These are phyloP conservation scores for Tuber indicum DNA, from an alignment of 495 filamentous ascomycete species.

Conservation along the genomic window DNA sequence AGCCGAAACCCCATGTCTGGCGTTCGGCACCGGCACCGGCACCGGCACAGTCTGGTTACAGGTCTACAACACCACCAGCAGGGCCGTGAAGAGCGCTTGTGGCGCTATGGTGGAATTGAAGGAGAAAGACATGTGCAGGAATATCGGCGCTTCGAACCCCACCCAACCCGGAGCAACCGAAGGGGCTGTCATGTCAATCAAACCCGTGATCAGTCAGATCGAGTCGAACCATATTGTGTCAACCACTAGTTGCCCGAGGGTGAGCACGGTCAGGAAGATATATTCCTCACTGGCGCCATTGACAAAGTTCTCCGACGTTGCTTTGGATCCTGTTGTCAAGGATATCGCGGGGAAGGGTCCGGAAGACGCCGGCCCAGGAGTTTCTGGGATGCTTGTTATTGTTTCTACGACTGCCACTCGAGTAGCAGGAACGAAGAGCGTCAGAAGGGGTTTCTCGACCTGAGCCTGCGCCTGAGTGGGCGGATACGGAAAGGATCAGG, in stretches of 20 bases:
- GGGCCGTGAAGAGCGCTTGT: too few species aligned
- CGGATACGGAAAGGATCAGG: slow-evolving; percentile 49
- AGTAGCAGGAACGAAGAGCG: slow-evolving; percentile 55
- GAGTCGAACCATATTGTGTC: slow-evolving; percentile 51
- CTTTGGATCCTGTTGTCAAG: slow-evolving; percentile 51
- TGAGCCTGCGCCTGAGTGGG: slow-evolving; percentile 57
- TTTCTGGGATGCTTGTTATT: slow-evolving; percentile 42
- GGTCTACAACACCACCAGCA: too few species aligned
- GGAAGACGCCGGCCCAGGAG: slow-evolving; percentile 42
- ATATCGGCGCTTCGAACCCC: too few species aligned
- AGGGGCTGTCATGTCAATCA: slow-evolving; percentile 41
- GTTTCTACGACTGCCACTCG: slow-evolving; percentile 43
- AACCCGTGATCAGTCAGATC: slow-evolving; percentile 49
- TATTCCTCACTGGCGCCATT: slow-evolving; percentile 48
- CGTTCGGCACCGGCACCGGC: too few species aligned
- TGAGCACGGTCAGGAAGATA: slow-evolving; percentile 44
- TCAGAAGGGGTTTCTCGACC: slow-evolving; percentile 55
- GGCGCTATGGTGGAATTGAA: too few species aligned
- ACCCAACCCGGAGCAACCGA: too few species aligned
- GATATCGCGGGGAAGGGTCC: slow-evolving; percentile 42
- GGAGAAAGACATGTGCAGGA: too few species aligned
- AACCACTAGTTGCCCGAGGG: slow-evolving; percentile 46
- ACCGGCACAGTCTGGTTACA: too few species aligned
- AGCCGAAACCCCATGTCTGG: too few species aligned
- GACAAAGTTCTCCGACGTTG: slow-evolving; percentile 49